Conservation (phyloP, 2,329 filamentous ascomycete species). For the Colletotrichum cuscutae region DNA sequence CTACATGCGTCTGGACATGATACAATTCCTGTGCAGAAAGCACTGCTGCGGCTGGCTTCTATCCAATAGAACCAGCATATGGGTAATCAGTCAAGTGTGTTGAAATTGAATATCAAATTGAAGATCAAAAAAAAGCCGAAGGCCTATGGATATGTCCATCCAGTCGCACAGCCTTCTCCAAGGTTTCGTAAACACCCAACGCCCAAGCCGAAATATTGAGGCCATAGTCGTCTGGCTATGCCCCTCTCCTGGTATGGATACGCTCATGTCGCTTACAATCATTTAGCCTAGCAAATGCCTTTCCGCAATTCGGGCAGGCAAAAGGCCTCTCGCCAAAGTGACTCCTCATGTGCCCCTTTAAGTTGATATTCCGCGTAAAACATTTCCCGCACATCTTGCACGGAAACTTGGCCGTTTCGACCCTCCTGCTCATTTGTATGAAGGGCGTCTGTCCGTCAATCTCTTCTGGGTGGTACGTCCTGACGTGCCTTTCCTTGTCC, state of each 20-base stretch:
- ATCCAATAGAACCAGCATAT: no score
- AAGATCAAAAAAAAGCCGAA: no score
- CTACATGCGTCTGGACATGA: no score
- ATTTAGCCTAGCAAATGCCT: slow-evolving; percentile 45
- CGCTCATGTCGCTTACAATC: slow-evolving; percentile 47
- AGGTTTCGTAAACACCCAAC: no score
- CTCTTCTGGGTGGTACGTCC: slow-evolving; percentile 41
- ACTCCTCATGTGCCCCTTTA: slow-evolving; percentile 46
- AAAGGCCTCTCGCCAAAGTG: slow-evolving; percentile 48
- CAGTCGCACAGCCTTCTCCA: no score
- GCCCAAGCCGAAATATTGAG: no score
- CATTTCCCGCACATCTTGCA: slow-evolving; percentile 49
- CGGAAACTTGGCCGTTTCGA: slow-evolving; percentile 38
- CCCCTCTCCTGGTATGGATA: slow-evolving; percentile 34
- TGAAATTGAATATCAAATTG: no score
- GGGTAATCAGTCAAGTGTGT: no score
- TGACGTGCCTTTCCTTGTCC: slow-evolving; percentile 48
- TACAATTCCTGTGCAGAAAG: no score
- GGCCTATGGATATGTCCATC: no score
- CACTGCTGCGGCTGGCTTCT: no score
- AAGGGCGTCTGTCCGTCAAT: slow-evolving; percentile 37
- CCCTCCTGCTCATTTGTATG: slow-evolving; percentile 33
- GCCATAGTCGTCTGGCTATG: no score
- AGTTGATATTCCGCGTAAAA: slow-evolving; percentile 50
- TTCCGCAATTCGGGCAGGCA: slow-evolving; percentile 43